Base-by-base conservation (phyloP, 176 grass and related monocot genomes). In the Cymbopogon citratus region DNA sequence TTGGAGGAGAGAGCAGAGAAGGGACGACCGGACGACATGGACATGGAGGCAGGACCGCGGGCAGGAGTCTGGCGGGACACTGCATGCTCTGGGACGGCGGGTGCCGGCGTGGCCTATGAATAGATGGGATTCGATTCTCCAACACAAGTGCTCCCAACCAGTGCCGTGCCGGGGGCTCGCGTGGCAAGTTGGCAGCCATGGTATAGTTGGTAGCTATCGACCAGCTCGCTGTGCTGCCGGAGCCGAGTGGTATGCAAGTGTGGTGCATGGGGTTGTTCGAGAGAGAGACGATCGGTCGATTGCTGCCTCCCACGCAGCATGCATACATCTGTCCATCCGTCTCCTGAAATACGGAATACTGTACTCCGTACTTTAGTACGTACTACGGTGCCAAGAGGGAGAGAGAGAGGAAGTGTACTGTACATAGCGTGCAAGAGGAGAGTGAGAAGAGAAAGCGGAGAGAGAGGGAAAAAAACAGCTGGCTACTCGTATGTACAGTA, bases 81-180 rank as follows among this genome's bases (percentile, higher is more conserved):
- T 66, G 66, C 57, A 81, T 38, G 12, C 11, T 12, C 12, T 5
- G 57, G 60, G 12, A 24, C 25, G 60, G 60, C 26, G 23, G 43
- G 40, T 64, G 80, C 44, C n/a, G 85, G 66, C 11, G 66, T 49
- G 83, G 25, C 39, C 23, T 90, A 62, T 16, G 1, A 49, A 28
- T 43, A 68, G 77, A 79, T 66, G 86, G 83, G 90, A 91, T 91
- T 88, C 90, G 86, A 86, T 88, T 91, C 86, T 71, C 86, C 45
- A 23, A 35, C 63, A 73, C 54, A n/a, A 54, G 29, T 26, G 75
- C 26, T 13, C 23, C n/a, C 56, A 24, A 76, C 83, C 87, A 79
- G 31, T 74, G 73, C 66, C 21, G 49, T 52, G 49, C 44, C 5
- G 33, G 56, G 19, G n/a, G n/a, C n/a, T n/a, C n/a, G n/a, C n/a